Evolutionary conservation across 2,329 filamentous ascomycete genomes (phyloP).

Genomic region (Fusarium udum): DNA sequence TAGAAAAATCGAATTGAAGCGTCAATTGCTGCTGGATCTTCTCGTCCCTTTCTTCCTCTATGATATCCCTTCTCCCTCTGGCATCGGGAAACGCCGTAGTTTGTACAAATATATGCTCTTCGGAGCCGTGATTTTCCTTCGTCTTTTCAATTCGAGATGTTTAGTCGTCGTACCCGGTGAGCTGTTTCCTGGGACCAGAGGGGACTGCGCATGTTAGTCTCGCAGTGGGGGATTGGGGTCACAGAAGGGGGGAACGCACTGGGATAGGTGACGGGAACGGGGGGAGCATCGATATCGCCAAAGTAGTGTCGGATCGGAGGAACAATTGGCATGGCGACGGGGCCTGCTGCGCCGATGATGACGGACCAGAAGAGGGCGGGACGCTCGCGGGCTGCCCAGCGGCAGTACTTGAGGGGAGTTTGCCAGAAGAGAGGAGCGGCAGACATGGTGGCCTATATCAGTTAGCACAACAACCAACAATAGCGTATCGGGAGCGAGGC

Average conservation of each 20-base stretch:
- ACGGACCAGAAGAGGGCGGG: slow-evolving; percentile 92
- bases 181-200: slow-evolving; percentile 64
- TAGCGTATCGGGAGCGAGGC: not conserved
- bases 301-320: slow-evolving; percentile 77
- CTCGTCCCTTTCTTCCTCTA: slow-evolving; percentile 34
- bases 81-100: slow-evolving; percentile 38
- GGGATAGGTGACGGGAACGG: slow-evolving; percentile 90
- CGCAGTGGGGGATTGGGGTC: not conserved
- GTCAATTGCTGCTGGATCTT: slow-evolving; percentile 39
- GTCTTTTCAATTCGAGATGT: slow-evolving; percentile 10
- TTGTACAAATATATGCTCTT: slow-evolving; percentile 39
- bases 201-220: slow-evolving; percentile 58
- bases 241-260: slow-evolving; percentile 66
- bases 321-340: slow-evolving; percentile 73
- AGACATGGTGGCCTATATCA: slow-evolving; percentile 62
- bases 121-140: slow-evolving; percentile 17
- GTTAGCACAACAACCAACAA: not conserved
- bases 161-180: slow-evolving; percentile 70
- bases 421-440: slow-evolving; percentile 81
- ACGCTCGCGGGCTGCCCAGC: slow-evolving; percentile 87
- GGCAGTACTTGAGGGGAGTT: slow-evolving; percentile 82
- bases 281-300: slow-evolving; percentile 76
- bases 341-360: slow-evolving; percentile 77
- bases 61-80: slow-evolving; percentile 30
- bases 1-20: slow-evolving; percentile 42